Evolutionary conservation across 23 red algal species (phyloP), one percentile per base, ranked within the genome.

Genomic region (Agarophyton chilense): DNA sequence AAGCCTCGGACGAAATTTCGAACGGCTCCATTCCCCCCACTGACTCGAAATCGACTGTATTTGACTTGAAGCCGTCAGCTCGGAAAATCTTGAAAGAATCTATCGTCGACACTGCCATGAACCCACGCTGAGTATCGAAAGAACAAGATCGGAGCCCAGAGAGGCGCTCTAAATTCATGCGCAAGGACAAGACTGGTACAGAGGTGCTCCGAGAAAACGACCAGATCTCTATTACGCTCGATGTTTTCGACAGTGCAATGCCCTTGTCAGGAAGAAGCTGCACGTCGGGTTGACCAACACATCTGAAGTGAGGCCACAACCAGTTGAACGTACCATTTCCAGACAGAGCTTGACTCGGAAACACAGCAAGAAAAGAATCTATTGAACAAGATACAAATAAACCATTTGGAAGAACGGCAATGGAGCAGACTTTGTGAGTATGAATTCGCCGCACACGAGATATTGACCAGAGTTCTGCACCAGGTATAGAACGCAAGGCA

Each of bases 341-440:
- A 46, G 22, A 1, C 43, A 74, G 47, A 1, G 68, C 68, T 47
- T 74, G 4, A 18, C 10, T 28, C 24, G 19, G 4, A 29, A 74
- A 74, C 10, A 49, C 24, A 29, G 61, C 34, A 14, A 89, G 38
- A 42, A 66, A 62, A 39, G 67, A 67, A 89, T 89, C 85, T 35
- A 79, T 26, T 38, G 85, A 89, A 25, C 70, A 53, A 13, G 85
- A 77, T 31, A 77, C 73, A 65, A 78, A 34, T 34, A 17, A 25
- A 47, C 85, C 85, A 12, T 89, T 56, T 21, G 62, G 32, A 63
- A 89, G 71, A 14, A 35, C 44, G 1, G 52, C 50, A 47, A 89
- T 79, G 21, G 52, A 66, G 8, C 71, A 26, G 16, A 89, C 85
- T 74, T 89, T 47, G 45, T 89, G 70, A 18, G n/a, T 55, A 56